phyloP scores from a whole-genome alignment of 352 stramenopile genomes.

The Globisporangium recalcitrans region DNA sequence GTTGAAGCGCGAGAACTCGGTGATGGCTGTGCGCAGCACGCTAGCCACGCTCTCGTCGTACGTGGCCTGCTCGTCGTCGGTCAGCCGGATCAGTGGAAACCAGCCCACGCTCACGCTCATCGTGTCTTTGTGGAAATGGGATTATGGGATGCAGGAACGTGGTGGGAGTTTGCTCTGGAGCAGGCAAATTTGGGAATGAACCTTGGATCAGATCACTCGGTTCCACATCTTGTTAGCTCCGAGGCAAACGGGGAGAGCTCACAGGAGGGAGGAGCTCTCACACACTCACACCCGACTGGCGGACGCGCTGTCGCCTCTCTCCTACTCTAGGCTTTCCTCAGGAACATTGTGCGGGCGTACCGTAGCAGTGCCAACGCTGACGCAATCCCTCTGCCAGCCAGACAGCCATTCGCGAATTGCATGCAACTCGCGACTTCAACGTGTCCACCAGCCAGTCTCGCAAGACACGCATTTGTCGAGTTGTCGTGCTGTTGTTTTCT shows the following conservation, averaged over 20 bases:
- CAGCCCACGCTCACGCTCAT: slow-evolving; percentile 11
- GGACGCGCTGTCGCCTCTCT: neutral
- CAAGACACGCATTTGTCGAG: neutral
- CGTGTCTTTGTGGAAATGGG: neutral
- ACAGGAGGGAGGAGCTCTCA: neutral
- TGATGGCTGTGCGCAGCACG: slow-evolving; percentile 7
- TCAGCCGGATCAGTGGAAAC: slow-evolving; percentile 15
- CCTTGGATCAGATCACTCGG: neutral
- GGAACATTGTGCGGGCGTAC: neutral
- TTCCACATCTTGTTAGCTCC: slow-evolving; percentile 9
- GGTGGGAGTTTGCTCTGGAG: neutral
- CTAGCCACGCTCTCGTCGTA: slow-evolving; percentile 10
- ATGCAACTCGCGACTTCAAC: neutral
- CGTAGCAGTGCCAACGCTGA: neutral
- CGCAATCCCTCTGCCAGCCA: neutral
- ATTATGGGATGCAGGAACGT: neutral
- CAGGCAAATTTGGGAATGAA: slow-evolving; percentile 11
- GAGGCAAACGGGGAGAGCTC: neutral
- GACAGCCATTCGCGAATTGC: neutral
- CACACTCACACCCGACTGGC: neutral
- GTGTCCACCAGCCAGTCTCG: no score
- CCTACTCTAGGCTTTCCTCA: neutral
- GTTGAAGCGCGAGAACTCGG: slow-evolving; percentile 14
- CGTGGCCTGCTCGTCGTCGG: slow-evolving; percentile 6
- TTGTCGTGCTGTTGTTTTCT: neutral